Percentiles rank a stretch among this genome's conserved stretches.
These are phyloP conservation scores for Citrullus colocynthis DNA, from an alignment of 306 rosid species.

Conservation along the genomic window DNA sequence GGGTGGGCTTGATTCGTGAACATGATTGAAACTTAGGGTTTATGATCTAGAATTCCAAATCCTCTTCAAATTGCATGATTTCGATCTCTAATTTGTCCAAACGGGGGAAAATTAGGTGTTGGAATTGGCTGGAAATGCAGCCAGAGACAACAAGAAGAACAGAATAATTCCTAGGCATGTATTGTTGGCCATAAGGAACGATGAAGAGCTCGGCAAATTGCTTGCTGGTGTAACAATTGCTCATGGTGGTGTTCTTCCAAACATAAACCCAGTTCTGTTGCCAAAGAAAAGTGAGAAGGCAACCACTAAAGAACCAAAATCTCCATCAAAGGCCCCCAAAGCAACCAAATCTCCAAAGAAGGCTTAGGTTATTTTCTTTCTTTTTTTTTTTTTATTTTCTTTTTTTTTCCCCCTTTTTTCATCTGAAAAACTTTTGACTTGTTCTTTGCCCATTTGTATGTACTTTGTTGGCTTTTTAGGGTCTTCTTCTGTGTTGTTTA, in stretches of 20 bases:
- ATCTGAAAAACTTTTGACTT: not conserved
- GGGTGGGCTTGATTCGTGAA: too few species aligned
- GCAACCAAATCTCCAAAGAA: constrained; percentile 65
- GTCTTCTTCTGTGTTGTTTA: not conserved
- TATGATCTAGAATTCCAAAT: not conserved
- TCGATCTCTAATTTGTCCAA: not conserved
- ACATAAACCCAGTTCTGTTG: constrained; percentile 62
- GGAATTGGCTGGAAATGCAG: constrained; percentile 91
- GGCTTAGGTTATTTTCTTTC: constrained; percentile 11
- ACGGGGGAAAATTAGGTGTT: constrained; percentile 33
- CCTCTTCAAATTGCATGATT: not conserved
- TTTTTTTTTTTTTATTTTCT: too few species aligned
- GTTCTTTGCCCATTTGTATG: constrained; percentile 17
- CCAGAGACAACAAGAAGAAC: constrained; percentile 76
- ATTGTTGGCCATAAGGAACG: constrained; percentile 65
- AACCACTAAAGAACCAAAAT: constrained; percentile 34
- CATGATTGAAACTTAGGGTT: not conserved
- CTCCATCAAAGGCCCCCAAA: constrained; percentile 52
- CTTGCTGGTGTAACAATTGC: constrained; percentile 80
- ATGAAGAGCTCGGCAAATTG: constrained; percentile 73
- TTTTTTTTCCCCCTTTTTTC: too few species aligned
- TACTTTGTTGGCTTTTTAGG: constrained; percentile 13
- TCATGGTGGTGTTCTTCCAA: constrained; percentile 78
- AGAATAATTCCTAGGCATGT: constrained; percentile 70
- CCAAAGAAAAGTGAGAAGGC: constrained; percentile 52